Evolutionary conservation across 163 green algal genomes (phyloP).

Genomic region (Prototheca wickerhamii): DNA sequence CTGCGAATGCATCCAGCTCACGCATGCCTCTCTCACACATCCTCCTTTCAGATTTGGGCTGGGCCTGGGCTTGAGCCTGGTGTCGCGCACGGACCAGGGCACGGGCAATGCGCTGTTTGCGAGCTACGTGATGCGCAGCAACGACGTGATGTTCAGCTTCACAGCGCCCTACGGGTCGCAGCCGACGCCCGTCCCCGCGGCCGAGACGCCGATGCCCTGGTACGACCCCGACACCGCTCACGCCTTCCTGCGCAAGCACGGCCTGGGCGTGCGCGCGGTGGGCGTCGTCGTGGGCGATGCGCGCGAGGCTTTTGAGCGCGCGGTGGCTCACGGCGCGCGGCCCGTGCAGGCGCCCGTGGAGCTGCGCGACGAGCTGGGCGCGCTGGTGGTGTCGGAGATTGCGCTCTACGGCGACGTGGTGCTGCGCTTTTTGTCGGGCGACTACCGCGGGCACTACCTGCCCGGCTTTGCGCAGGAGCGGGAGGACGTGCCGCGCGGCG

Average conservation of each 20-base stretch:
- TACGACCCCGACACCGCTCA: constrained; percentile 52
- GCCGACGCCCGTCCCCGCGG: background rate
- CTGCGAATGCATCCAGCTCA: background rate
- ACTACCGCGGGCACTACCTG: constrained; percentile 54
- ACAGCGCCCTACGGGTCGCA: constrained; percentile 78
- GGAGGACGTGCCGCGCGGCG: constrained; percentile 22
- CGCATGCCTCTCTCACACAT: background rate
- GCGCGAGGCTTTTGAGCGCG: constrained; percentile 52
- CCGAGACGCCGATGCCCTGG: constrained; percentile 31
- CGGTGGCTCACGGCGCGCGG: constrained; percentile 56
- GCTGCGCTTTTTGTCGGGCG: constrained; percentile 74
- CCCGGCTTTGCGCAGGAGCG: constrained; percentile 45
- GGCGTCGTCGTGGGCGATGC: constrained; percentile 79
- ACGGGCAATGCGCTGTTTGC: constrained; percentile 82
- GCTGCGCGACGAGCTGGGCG: constrained; percentile 36
- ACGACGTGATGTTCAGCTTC: constrained; percentile 89
- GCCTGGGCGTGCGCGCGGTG: constrained; percentile 77
- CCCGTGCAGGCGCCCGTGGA: constrained; percentile 49
- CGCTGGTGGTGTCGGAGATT: constrained; percentile 61
- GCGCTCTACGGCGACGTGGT: constrained; percentile 91
- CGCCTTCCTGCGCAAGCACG: constrained; percentile 69
- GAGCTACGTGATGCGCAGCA: constrained; percentile 71
- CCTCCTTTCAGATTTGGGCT: constrained; percentile 64
- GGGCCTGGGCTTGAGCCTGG: constrained; percentile 82
- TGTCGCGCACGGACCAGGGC: constrained; percentile 80